A percentile compares a stretch with the other conserved stretches of the same genome.
These are phyloP conservation scores for Starmerella davenportii DNA, from an alignment of 805 yeast species.

Conservation along the genomic window DNA sequence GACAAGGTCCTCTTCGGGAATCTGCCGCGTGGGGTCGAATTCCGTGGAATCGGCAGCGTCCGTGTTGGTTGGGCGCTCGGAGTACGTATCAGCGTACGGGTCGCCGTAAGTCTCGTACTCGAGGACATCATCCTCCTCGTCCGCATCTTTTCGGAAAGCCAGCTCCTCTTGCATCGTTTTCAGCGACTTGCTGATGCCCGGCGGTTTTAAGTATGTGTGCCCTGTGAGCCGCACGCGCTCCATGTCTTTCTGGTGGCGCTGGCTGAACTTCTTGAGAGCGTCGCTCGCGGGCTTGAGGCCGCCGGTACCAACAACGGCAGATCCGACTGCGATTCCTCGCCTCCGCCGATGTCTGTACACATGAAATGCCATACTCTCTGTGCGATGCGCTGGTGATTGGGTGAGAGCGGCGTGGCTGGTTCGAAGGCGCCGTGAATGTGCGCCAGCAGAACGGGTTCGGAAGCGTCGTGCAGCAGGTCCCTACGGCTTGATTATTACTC, in stretches of 20 bases:
- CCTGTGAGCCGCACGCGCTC: conserved; percentile 8
- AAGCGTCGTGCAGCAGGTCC: too few species aligned
- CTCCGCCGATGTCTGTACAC: too few species aligned
- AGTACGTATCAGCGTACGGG: too few species aligned
- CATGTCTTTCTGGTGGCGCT: conserved; percentile 1
- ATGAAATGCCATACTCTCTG: not conserved
- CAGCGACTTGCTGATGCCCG: conserved; percentile 42
- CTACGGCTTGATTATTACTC: too few species aligned
- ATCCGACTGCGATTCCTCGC: not conserved
- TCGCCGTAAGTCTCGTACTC: too few species aligned
- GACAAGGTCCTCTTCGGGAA: not conserved
- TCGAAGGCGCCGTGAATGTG: too few species aligned
- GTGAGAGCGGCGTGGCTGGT: too few species aligned
- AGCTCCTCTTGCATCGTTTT: conserved; percentile 20
- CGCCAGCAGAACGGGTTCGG: too few species aligned
- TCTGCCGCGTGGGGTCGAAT: not conserved
- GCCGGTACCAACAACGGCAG: not conserved
- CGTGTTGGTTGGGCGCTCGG: too few species aligned
- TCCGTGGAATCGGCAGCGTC: too few species aligned
- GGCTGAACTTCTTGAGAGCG: not conserved
- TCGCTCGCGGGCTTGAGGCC: not conserved
- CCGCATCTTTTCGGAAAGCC: not conserved
- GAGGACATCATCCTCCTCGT: not conserved
- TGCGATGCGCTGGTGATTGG: not conserved
- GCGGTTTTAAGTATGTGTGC: conserved; percentile 29